Evolutionary conservation across 2,329 filamentous ascomycete genomes (phyloP), one percentile per base, ranked within the genome.

Genomic region (Neonectria magnoliae): DNA sequence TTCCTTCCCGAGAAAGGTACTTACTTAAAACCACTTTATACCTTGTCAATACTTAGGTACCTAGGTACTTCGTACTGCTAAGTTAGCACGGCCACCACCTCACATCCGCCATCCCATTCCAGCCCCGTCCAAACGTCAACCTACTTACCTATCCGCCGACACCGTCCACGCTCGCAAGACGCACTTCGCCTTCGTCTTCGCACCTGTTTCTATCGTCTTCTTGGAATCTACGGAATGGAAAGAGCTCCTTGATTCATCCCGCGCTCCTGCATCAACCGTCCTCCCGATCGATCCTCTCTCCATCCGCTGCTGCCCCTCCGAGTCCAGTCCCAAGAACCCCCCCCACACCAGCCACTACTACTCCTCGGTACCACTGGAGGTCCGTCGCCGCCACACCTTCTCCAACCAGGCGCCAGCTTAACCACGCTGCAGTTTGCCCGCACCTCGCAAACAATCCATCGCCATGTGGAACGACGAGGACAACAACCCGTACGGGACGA

Each of bases 381-480:
- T 64, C 62, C 62, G 31, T 63, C 55, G 59, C 61, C 56, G 42
- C 48, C 60, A 63, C 60, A 59, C 31, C 56, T 50, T 60, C 57
- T 56, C 61, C 51, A 53, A 51, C 57, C 44, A 64, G 62, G 57
- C 62, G 52, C 57, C 62, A 64, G 57, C 52, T 61, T 48, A 44
- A 64, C 52, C 60, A 27, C 52, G 20, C 31, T 52, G 29, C 48
- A 16, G 52, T 47, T 64, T 61, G 51, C 22, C 22, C 45, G 52
- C 38, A 65, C 70, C 65, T 62, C 64, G 44, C 57, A 60, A 62
- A 53, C 59, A 60, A 42, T 59, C 54, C 50, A 62, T 55, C 74
- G 73, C 48, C 58, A 98, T 98, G 95, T 98, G 95, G 95, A 97
- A 98, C 86, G 94, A 98, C 84, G 95, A 98, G 82, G 78, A 98